phyloP scores from a whole-genome alignment of 169 alveolate genomes.

The Eimeria falciformis region DNA sequence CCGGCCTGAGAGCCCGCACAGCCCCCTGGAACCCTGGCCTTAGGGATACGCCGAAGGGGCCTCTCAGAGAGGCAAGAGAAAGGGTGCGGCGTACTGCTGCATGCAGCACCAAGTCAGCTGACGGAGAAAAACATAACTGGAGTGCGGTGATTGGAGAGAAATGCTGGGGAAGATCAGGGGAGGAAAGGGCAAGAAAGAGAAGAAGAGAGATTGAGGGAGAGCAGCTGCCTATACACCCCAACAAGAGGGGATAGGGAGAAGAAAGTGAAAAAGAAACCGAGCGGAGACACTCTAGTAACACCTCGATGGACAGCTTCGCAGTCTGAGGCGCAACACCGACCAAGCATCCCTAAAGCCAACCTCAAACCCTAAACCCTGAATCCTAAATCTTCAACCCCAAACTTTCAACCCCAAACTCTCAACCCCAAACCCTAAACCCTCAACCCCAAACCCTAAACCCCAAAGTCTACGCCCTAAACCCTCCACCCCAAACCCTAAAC shows the following conservation, averaged over 20 bases:
- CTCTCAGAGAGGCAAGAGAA: constrained; percentile 18
- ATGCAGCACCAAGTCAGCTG: not conserved
- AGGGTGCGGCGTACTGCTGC: not conserved
- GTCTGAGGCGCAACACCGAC: constrained; percentile 1
- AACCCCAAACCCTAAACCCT: constrained; percentile 1
- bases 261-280: not conserved
- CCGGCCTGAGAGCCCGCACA: not conserved
- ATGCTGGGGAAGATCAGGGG: constrained; percentile 7
- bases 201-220: not conserved
- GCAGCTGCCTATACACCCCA: constrained; percentile 29
- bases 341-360: not conserved
- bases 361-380: not conserved
- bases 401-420: not conserved
- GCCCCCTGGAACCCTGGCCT: not conserved
- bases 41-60: not conserved
- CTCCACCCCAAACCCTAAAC: not conserved
- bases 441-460: no score
- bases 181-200: not conserved
- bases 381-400: constrained; percentile 8
- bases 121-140: not conserved
- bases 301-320: not conserved
- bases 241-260: not conserved
- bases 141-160: not conserved
- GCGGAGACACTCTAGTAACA: not conserved
- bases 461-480: not conserved